phyloP scores from a whole-genome alignment of 2,329 filamentous ascomycete genomes.

The Fusarium compactum region DNA sequence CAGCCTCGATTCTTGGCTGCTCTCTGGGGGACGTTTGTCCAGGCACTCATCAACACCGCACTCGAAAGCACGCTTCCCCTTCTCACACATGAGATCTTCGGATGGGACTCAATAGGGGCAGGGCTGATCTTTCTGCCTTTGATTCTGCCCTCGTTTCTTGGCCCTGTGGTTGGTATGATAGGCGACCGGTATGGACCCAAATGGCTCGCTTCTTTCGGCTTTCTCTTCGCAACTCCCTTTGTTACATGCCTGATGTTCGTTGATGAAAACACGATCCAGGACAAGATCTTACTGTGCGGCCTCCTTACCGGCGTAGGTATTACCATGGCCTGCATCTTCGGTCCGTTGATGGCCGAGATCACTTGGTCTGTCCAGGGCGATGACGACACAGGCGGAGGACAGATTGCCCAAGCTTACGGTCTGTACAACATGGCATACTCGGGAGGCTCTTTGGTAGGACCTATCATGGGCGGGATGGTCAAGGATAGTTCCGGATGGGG shows the following conservation, averaged over 20 bases:
- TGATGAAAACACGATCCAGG: constrained; percentile 44
- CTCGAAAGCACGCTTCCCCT: constrained; percentile 53
- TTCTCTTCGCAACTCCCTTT: constrained; percentile 51
- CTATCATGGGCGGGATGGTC: constrained; percentile 52
- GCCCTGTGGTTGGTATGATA: constrained; percentile 49
- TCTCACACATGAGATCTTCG: constrained; percentile 47
- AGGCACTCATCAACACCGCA: constrained; percentile 50
- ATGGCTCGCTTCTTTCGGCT: constrained; percentile 51
- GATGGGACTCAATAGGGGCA: constrained; percentile 51
- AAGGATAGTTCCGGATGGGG: constrained; percentile 50
- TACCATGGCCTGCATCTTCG: constrained; percentile 49
- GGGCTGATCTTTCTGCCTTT: constrained; percentile 53
- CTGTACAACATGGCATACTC: constrained; percentile 54
- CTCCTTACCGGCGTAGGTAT: constrained; percentile 50
- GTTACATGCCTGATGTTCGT: constrained; percentile 52
- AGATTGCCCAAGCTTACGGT: constrained; percentile 53
- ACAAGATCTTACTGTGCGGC: constrained; percentile 51
- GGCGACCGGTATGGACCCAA: constrained; percentile 53
- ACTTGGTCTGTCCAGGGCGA: constrained; percentile 49
- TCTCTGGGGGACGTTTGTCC: constrained; percentile 52
- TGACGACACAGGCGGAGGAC: constrained; percentile 40
- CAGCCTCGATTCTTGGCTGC: constrained; percentile 51
- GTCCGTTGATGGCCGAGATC: constrained; percentile 54
- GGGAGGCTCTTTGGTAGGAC: constrained; percentile 50
- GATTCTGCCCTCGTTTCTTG: constrained; percentile 49